Conservation (phyloP, 2,329 filamentous ascomycete genomes). For the Fusarium sp. region DNA sequence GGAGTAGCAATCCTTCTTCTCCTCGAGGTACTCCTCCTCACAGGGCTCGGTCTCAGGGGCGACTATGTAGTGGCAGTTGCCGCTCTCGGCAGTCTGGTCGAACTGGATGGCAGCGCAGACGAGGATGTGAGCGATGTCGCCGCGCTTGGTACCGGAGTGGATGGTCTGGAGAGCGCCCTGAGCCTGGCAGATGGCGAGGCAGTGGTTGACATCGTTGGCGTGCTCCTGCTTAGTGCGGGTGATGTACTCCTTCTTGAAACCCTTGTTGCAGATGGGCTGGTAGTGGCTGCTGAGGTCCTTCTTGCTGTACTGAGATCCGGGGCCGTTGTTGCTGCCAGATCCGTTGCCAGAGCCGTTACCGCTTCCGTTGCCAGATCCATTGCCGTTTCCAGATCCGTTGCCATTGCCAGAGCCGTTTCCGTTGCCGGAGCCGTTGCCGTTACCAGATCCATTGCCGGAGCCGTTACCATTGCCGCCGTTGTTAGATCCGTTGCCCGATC, state of each 20-base stretch:
- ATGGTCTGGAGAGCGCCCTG: slow-evolving; percentile 35
- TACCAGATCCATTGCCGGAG: neutral
- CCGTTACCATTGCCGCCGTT: neutral
- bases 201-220: slow-evolving; percentile 40
- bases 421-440: neutral
- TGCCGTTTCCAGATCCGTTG: neutral
- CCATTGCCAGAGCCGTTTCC: neutral
- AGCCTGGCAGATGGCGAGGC: slow-evolving; percentile 40
- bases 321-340: slow-evolving; percentile 48
- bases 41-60: slow-evolving; percentile 40
- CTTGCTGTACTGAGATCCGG: slow-evolving; percentile 3
- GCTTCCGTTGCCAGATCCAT: neutral
- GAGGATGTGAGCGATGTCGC: slow-evolving; percentile 28
- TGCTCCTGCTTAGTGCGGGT: slow-evolving; percentile 21
- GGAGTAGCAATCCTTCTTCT: slow-evolving; percentile 31
- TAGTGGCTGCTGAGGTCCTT: slow-evolving; percentile 35
- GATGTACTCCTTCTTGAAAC: slow-evolving; percentile 37
- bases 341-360: slow-evolving; percentile 54
- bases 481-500: neutral
- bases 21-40: slow-evolving; percentile 36
- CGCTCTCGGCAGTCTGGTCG: slow-evolving; percentile 20
- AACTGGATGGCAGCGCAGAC: slow-evolving; percentile 42
- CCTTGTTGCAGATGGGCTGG: slow-evolving; percentile 43
- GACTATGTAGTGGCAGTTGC: slow-evolving; percentile 42
- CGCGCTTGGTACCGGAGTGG: slow-evolving; percentile 21